Evolutionary conservation across 2,329 filamentous ascomycete genomes (phyloP).

Genomic region (Aspergillus carbonarius): DNA sequence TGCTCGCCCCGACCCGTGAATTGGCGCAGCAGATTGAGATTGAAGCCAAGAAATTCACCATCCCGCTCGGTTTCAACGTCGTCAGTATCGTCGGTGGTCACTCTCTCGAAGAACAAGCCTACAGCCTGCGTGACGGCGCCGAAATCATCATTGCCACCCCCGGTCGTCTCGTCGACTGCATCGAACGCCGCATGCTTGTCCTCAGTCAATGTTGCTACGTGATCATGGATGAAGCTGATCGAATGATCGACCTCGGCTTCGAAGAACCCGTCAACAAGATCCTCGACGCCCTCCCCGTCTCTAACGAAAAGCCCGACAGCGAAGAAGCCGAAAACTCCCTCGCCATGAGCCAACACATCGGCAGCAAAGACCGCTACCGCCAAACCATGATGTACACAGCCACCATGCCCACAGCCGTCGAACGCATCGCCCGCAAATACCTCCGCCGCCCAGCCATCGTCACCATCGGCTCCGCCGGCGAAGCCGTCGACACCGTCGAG

Average conservation of each 20-base stretch:
- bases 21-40: slow-evolving; percentile 95
- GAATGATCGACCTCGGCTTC: slow-evolving; percentile 98
- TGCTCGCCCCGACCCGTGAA: slow-evolving; percentile 94
- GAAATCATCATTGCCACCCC: slow-evolving; percentile 99
- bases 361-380: slow-evolving; percentile 75
- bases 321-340: slow-evolving; percentile 84
- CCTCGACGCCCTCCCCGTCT: slow-evolving; percentile 85
- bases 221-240: slow-evolving; percentile 99
- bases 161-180: slow-evolving; percentile 93
- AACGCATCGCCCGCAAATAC: slow-evolving; percentile 96
- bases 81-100: slow-evolving; percentile 99
- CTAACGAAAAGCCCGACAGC: slow-evolving; percentile 91
- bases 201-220: slow-evolving; percentile 96
- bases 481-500: slow-evolving; percentile 96
- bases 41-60: slow-evolving; percentile 89
- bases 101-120: slow-evolving; percentile 89
- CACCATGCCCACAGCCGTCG: slow-evolving; percentile 90
- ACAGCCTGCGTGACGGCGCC: slow-evolving; percentile 83
- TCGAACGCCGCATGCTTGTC: slow-evolving; percentile 87
- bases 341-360: slow-evolving; percentile 79
- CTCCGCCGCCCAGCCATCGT: slow-evolving; percentile 89
- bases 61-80: slow-evolving; percentile 85
- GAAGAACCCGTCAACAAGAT: slow-evolving; percentile 98
- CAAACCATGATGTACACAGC: slow-evolving; percentile 99
- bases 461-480: slow-evolving; percentile 89